Base-by-base conservation (phyloP, 2,329 filamentous ascomycete genomes). In the Phoma sp. region DNA sequence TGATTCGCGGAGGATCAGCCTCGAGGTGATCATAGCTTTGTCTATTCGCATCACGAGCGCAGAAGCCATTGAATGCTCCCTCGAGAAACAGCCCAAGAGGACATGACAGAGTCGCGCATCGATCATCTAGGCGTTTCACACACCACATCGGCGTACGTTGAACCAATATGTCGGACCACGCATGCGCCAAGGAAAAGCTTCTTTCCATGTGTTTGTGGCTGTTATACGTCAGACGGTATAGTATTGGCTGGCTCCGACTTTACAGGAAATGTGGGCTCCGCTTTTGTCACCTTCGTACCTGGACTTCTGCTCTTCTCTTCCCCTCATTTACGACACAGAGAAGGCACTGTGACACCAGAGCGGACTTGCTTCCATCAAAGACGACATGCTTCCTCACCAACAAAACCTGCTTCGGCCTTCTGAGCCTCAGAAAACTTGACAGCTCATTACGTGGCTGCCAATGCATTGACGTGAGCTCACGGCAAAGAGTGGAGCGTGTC, bases 11-110 rank as follows among this genome's bases (percentile, higher is more conserved):
- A 50, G 48, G 45, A 17, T 37, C 32, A 47, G 60, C 60, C 60
- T 52, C 48, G 53, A 28, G 34, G 57, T 62, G 65, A 62, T 47
- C 66, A 66, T 47, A 64, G 65, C 65, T 58, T 47, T 42, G 30
- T 56, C 42, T 52, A 43, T 48, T 51, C 42, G 52, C 53, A 61
- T 56, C 56, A 56, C 48, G 38, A 59, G 56, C 42, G 34, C 59
- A 55, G 56, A 45, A 47, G 37, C 42, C 46, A 43, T 53, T 43
- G 47, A 49, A 47, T 47, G 34, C 50, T 58, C 45, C 40, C 48
- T 52, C 48, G 33, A 45, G 42, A 20, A 21, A 42, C 48, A 42
- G 52, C 55, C 57, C 58, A 57, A 60, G 53, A 53, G 38, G 47
- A 36, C 43, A 47, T 42, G 47, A 46, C 47, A 38, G 25, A 45